These are phyloP conservation scores for Lactuca saligna DNA, from an alignment of 129 eudicot species.

Conservation along the genomic window DNA sequence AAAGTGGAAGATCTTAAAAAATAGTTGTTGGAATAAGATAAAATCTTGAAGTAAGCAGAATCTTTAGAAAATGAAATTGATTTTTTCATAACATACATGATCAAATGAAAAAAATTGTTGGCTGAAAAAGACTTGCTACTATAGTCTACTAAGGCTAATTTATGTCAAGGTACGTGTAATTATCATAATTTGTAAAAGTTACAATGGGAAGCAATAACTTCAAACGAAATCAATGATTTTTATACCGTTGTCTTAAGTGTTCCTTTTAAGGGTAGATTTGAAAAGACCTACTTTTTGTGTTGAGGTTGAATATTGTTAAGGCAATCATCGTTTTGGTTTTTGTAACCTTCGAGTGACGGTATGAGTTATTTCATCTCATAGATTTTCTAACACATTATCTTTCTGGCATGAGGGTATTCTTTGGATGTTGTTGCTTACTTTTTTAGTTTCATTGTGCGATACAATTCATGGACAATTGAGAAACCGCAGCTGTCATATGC, in stretches of 20 bases:
- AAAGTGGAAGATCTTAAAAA: conserved; percentile 72
- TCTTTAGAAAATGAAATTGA: conserved; percentile 46
- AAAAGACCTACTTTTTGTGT: no score
- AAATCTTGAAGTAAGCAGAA: conserved; percentile 65
- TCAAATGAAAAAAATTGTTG: conserved; percentile 54
- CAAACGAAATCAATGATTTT: no score
- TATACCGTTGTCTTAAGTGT: conserved; percentile 9
- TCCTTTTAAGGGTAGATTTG: no score
- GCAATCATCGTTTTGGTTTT: no score
- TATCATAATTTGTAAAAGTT: background rate
- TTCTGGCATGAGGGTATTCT: no score
- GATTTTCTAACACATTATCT: no score
- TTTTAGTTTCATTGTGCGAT: no score
- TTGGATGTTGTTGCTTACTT: no score
- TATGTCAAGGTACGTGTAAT: conserved; percentile 60
- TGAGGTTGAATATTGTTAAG: no score
- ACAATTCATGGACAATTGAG: no score
- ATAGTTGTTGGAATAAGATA: conserved; percentile 76
- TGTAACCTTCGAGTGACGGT: rapidly evolving
- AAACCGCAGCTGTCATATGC: no score
- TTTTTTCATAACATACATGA: conserved; percentile 47
- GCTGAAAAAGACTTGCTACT: conserved; percentile 60
- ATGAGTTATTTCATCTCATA: no score
- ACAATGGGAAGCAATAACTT: conserved; percentile 90
- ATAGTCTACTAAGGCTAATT: conserved; percentile 67